Evolutionary conservation across 805 yeast species (phyloP), one percentile per base, ranked within the genome.

Genomic region (Brettanomyces anomalus): DNA sequence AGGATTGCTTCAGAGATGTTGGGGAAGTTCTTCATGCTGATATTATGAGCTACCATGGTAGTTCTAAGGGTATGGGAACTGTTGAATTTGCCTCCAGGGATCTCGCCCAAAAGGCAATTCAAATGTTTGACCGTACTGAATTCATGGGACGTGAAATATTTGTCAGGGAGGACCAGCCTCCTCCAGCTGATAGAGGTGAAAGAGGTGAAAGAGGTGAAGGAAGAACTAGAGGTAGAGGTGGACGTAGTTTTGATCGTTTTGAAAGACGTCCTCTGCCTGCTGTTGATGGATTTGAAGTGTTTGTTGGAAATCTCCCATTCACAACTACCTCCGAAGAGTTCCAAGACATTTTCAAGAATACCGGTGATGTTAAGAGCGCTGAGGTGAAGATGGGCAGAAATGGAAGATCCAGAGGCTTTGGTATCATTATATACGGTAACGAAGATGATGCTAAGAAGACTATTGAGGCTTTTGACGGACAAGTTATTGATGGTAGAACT

Each of bases 151-250:
- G 97, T 61, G 81, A 77, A 53, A 82, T 88, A 36, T 87, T 83
- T 61, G 95, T 89, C 8, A 80, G 97, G 66, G 94, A 82, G 59
- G 95, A 88, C 64, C 81, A 85, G 58, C 93, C 93, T 31, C 93
- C 93, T 21, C 93, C 90, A 53, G 63, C 55, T 43, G 61, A 60
- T 36, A 50, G 48, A 18, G 55, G 45, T 19, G 46, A 53, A 44
- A 45, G 60, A 37, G 47, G 49, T 37, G 47, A 49, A 20, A 45
- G 52, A 34, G 48, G 49, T 37, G 40, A 55, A 17, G 52, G 57
- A 40, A 40, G 51, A 39, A 45, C 46, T 34, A 24, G 28, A 24
- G 43, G 44, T 40, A 45, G 49, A 40, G 43, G 42, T 14, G 33
- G 37, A 11, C 43, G 56, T 44, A 55, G 41, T 18, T 39, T 47